Evolutionary conservation across 75 land plant species (phyloP).

Genomic region (Pseudotsuga menziesii): DNA sequence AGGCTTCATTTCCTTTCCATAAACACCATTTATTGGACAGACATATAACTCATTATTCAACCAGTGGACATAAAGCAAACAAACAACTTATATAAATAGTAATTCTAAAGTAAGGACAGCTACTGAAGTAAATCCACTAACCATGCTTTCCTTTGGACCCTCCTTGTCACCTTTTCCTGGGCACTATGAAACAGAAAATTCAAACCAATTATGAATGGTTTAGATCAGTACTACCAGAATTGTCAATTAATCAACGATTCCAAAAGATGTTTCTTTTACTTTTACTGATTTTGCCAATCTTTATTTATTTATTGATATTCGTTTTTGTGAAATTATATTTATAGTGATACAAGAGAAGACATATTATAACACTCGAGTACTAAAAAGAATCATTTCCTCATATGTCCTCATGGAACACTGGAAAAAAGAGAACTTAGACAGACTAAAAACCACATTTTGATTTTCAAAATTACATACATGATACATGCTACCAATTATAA

Average conservation of each 20-base stretch:
- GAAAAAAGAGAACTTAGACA: too few species aligned
- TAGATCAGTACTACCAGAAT: background rate
- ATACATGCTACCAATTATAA: too few species aligned
- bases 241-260: too few species aligned
- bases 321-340: too few species aligned
- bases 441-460: too few species aligned
- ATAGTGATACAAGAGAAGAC: too few species aligned
- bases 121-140: constrained; percentile 17
- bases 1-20: constrained; percentile 85
- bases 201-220: background rate
- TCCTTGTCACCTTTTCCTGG: constrained; percentile 78
- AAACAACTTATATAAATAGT: background rate
- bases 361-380: too few species aligned
- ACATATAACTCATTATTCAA: background rate
- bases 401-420: too few species aligned
- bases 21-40: background rate
- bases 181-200: constrained; percentile 22
- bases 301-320: background rate
- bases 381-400: too few species aligned
- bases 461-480: too few species aligned
- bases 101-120: background rate
- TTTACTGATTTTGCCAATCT: background rate
- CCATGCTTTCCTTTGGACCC: constrained; percentile 68
- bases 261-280: background rate
- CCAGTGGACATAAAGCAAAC: background rate